Base-by-base conservation (phyloP, 352 stramenopile genomes). In the Pythium plurisporium region DNA sequence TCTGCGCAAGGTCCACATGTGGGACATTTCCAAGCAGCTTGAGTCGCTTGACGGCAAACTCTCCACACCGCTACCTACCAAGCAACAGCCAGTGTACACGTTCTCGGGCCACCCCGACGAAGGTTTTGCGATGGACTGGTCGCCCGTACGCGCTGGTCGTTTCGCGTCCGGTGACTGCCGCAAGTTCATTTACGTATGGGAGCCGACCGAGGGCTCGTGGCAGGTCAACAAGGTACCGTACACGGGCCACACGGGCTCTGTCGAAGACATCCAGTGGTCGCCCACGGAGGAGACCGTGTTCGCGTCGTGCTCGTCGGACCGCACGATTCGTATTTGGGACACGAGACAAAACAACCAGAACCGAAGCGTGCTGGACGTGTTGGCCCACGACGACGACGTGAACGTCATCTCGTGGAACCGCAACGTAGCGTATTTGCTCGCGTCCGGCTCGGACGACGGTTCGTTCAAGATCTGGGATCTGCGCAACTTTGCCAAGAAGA, bases 371-470 rank as follows among this genome's bases (percentile, higher is more conserved):
- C 69, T 99, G 44, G 88, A 91, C 53, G 80, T 98, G 47, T 72
- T 92, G 38, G 93, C 95, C 25, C 94, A 98, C 65, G 86, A 96
- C 42, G 76, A 96, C 37, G 97, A 99, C 72, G 96, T 99, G 27
- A 99, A 99, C 76, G 97, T 99, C 26, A 96, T 99, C 62, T 89
- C 82, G 62, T 99, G 97, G 97, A 99, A 99, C 86, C 76, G 82
- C 34, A 96, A 97, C 69, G 96, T 99, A 6, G 82, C 84, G 4
- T 99, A 99, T 71, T 72, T 99, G 50, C 74, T 99, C 27, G 96
- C 96, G 1, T 98, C 92, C 12, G 97, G 97, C 37, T 96, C 85
- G 50, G 97, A 99, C 73, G 97, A 99, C 70, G 97, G 97, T 56
- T 92, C 87, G 62, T 97, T 98, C 67, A 97, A 96, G 77, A 89